These are phyloP conservation scores for Lichtheimia hyalospora DNA, from an alignment of 371 early-diverging fungal genomes.

Conservation along the genomic window DNA sequence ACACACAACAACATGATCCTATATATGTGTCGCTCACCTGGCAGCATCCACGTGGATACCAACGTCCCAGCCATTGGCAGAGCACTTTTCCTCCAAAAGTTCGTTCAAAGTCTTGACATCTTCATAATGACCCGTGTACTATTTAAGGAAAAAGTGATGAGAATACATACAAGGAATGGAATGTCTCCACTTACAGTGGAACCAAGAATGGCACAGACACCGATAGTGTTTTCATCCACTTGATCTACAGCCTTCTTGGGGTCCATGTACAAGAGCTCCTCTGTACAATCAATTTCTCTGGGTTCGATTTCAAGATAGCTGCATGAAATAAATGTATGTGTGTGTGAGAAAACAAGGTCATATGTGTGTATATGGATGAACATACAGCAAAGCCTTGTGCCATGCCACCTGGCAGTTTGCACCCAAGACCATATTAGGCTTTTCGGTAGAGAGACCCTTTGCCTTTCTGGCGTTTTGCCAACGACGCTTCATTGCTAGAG, in stretches of 20 bases:
- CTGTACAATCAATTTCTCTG: constrained; percentile 53
- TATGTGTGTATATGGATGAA: neutral
- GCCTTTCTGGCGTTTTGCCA: constrained; percentile 61
- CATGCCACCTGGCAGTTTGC: constrained; percentile 70
- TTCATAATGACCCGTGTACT: constrained; percentile 83
- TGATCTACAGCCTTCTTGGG: constrained; percentile 55
- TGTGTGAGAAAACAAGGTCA: neutral
- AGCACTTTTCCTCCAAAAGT: constrained; percentile 56
- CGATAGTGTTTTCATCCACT: constrained; percentile 80
- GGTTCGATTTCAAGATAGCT: constrained; percentile 71
- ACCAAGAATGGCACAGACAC: constrained; percentile 69
- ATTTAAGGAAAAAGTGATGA: neutral
- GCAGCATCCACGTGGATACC: constrained; percentile 83
- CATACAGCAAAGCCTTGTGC: constrained; percentile 39
- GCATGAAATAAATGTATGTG: neutral
- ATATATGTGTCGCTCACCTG: constrained; percentile 22
- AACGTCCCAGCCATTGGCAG: constrained; percentile 58
- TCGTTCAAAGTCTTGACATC: constrained; percentile 63
- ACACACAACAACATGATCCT: neutral
- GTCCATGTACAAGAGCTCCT: constrained; percentile 56
- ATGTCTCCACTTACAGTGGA: constrained; percentile 48
- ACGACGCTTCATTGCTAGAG: constrained; percentile 70
- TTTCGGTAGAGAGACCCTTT: constrained; percentile 55
- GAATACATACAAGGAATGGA: neutral
- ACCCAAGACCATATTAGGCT: constrained; percentile 73